phyloP scores from a whole-genome alignment of 768 basidiomycete genomes.

The Hygrocybe punicea region DNA sequence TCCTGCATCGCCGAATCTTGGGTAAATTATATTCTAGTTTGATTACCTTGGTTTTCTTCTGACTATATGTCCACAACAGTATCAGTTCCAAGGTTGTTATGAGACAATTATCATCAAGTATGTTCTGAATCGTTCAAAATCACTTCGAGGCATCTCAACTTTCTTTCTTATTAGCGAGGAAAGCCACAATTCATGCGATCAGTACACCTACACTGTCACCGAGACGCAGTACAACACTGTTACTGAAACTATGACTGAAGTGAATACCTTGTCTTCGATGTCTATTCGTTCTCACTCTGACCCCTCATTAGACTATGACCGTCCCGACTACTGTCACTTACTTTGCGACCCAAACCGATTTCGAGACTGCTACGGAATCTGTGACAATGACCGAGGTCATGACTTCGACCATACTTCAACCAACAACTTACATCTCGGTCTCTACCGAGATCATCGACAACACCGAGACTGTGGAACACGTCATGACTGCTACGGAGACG shows the following conservation, averaged over 20 bases:
- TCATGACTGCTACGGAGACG: slow-evolving; percentile 61
- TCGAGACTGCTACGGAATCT: slow-evolving; percentile 41
- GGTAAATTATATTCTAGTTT: slow-evolving; percentile 39
- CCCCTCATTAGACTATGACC: slow-evolving; percentile 22
- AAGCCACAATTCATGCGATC: slow-evolving; percentile 20
- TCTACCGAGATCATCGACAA: slow-evolving; percentile 63
- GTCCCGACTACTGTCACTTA: slow-evolving; percentile 44
- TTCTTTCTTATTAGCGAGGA: slow-evolving; percentile 9
- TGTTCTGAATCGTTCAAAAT: slow-evolving; percentile 5
- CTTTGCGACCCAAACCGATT: slow-evolving; percentile 28
- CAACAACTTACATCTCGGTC: slow-evolving; percentile 64
- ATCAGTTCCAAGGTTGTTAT: slow-evolving; percentile 48
- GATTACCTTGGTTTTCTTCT: not conserved
- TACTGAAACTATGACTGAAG: slow-evolving; percentile 23
- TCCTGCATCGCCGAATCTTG: slow-evolving; percentile 54
- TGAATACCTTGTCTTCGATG: slow-evolving; percentile 5
- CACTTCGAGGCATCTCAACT: not conserved
- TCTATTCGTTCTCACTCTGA: not conserved
- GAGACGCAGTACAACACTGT: slow-evolving; percentile 36
- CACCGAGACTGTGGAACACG: slow-evolving; percentile 54
- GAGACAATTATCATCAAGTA: slow-evolving; percentile 56
- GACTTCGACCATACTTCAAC: slow-evolving; percentile 53
- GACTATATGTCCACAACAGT: slow-evolving; percentile 8
- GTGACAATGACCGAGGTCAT: slow-evolving; percentile 44
- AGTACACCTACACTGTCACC: slow-evolving; percentile 35